Conservation (phyloP, 306 rosid species). For the Boehmeria nivea region DNA sequence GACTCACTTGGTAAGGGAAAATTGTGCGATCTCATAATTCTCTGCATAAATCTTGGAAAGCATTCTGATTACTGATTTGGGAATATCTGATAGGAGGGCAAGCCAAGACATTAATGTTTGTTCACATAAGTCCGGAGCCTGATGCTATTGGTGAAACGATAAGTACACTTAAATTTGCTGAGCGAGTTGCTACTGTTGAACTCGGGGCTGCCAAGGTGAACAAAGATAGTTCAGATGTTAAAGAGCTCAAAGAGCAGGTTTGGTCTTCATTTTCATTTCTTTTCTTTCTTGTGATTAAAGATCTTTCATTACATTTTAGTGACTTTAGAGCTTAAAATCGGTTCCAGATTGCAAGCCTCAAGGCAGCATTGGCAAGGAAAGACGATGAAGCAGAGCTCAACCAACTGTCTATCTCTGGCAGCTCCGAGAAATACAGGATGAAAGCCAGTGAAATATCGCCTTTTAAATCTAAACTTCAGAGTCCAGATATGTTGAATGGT, state of each 20-base stretch:
- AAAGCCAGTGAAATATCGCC: conserved; percentile 53
- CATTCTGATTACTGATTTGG: conserved; percentile 13
- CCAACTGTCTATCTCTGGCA: conserved; percentile 38
- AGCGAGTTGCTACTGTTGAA: conserved; percentile 91
- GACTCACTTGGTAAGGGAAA: conserved; percentile 79
- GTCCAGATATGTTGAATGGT: conserved; percentile 34
- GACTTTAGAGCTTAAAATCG: conserved; percentile 12
- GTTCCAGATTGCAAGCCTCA: conserved; percentile 65
- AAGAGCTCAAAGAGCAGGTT: conserved; percentile 92
- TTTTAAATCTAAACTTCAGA: conserved; percentile 35
- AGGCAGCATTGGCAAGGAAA: conserved; percentile 70
- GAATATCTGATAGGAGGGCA: conserved; percentile 64
- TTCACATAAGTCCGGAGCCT: conserved; percentile 87
- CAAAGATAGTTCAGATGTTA: conserved; percentile 75
- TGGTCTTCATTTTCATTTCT: conserved; percentile 22
- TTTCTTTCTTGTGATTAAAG: not conserved
- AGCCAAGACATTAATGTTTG: conserved; percentile 94
- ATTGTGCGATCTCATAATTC: not conserved
- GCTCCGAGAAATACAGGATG: conserved; percentile 51
- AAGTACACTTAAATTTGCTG: conserved; percentile 94
- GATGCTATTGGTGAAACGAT: conserved; percentile 79
- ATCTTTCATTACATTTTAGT: not conserved
- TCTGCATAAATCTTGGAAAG: not conserved
- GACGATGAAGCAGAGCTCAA: conserved; percentile 45
- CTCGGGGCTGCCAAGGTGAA: conserved; percentile 92